These are phyloP conservation scores for Arthrobotrys entomopaga DNA, from an alignment of 2,329 filamentous ascomycete species.

Conservation along the genomic window DNA sequence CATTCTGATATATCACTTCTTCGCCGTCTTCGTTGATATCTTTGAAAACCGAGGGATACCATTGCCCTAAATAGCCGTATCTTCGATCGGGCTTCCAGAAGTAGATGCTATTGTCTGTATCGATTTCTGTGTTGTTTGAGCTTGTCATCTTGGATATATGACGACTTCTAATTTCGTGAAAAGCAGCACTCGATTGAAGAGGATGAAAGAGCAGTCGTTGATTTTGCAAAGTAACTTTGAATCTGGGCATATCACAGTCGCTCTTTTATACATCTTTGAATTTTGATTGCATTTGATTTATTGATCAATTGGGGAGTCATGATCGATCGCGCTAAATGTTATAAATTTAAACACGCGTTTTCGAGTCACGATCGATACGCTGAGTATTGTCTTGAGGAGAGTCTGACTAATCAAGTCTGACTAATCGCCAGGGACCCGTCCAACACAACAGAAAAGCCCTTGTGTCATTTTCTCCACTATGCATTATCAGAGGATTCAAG, in stretches of 20 bases:
- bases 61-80: slow-evolving; percentile 72
- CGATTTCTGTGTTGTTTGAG: slow-evolving; percentile 40
- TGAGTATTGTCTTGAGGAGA: too few species aligned
- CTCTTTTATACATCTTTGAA: slow-evolving; percentile 29
- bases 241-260: too few species aligned
- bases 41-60: slow-evolving; percentile 68
- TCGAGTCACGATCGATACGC: too few species aligned
- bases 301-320: slow-evolving; percentile 35
- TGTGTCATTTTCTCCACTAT: slow-evolving; percentile 22
- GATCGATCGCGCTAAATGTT: too few species aligned
- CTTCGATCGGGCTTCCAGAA: slow-evolving; percentile 67
- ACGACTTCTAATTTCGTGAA: too few species aligned
- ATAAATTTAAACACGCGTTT: too few species aligned
- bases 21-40: slow-evolving; percentile 61
- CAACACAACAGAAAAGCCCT: slow-evolving; percentile 11
- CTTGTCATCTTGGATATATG: slow-evolving; percentile 40
- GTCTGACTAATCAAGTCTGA: neutral
- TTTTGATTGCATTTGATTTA: slow-evolving; percentile 3
- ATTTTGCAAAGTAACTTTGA: too few species aligned
- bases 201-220: too few species aligned
- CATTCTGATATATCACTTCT: slow-evolving; percentile 64
- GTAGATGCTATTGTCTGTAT: slow-evolving; percentile 59
- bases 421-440: slow-evolving; percentile 1
- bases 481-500: too few species aligned
- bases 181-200: too few species aligned